phyloP scores from a whole-genome alignment of 2,329 filamentous ascomycete species.

The Colletotrichum sp. region DNA sequence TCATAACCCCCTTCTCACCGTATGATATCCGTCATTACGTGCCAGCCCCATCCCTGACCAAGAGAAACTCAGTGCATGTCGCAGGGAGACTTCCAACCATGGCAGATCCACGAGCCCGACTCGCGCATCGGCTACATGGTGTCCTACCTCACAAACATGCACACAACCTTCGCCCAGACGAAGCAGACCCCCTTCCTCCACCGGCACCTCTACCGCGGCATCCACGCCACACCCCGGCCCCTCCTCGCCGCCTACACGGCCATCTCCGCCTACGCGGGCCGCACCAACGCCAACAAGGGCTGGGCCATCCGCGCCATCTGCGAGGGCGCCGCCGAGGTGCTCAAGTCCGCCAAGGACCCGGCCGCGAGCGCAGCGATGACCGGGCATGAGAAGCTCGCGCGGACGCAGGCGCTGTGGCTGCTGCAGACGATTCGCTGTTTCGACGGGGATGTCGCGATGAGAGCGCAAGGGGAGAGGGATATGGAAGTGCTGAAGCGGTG shows the following conservation, averaged over 20 bases:
- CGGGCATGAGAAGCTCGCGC: slow-evolving; percentile 43
- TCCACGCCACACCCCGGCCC: slow-evolving; percentile 38
- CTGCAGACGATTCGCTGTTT: slow-evolving; percentile 48
- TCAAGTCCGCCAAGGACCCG: slow-evolving; percentile 21
- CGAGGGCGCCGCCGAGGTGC: slow-evolving; percentile 41
- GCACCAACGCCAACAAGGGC: slow-evolving; percentile 40
- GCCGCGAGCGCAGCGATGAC: slow-evolving; percentile 21
- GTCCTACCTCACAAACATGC: slow-evolving; percentile 34
- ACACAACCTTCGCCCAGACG: slow-evolving; percentile 37
- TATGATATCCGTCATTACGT: neutral
- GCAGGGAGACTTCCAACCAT: slow-evolving; percentile 11
- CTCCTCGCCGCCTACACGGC: slow-evolving; percentile 46
- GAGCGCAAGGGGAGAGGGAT: slow-evolving; percentile 46
- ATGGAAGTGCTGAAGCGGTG: slow-evolving; percentile 39
- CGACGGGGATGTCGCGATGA: slow-evolving; percentile 46
- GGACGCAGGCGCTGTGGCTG: slow-evolving; percentile 47
- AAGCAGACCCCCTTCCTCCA: slow-evolving; percentile 48
- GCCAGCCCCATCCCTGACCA: neutral
- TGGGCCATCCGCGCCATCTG: slow-evolving; percentile 44
- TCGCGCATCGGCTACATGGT: slow-evolving; percentile 41
- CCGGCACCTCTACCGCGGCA: slow-evolving; percentile 42
- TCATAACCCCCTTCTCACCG: neutral
- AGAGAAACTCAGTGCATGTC: neutral
- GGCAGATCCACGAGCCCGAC: slow-evolving; percentile 39
- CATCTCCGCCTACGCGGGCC: slow-evolving; percentile 41